These are phyloP conservation scores for Pythium phragmitis DNA, from an alignment of 352 stramenopile species.

Conservation along the genomic window DNA sequence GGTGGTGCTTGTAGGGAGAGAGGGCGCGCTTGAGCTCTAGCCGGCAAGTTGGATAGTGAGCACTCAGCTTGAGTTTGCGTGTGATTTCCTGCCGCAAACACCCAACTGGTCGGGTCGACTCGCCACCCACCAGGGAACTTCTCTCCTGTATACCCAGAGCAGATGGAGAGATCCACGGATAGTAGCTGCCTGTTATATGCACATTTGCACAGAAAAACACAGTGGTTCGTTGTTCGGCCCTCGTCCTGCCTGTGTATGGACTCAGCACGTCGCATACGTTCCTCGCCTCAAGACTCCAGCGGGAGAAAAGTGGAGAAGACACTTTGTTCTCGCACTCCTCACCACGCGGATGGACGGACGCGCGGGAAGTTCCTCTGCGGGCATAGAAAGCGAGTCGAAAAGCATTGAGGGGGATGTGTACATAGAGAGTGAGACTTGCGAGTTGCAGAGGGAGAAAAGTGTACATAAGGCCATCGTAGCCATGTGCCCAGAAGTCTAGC, in stretches of 20 bases:
- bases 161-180: neutral
- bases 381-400: neutral
- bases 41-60: slow-evolving; percentile 20
- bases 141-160: neutral
- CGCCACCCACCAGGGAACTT: neutral
- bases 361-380: neutral
- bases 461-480: slow-evolving; percentile 16
- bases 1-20: slow-evolving; percentile 7
- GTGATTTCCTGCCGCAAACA: no score
- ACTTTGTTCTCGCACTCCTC: slow-evolving; percentile 4
- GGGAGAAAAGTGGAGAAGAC: slow-evolving; percentile 1
- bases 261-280: slow-evolving; percentile 5
- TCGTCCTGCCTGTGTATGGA: no score
- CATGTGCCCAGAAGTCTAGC: slow-evolving; percentile 9
- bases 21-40: slow-evolving; percentile 4
- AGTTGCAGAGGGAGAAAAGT: slow-evolving; percentile 14
- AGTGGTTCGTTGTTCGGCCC: neutral
- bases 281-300: neutral
- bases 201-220: neutral
- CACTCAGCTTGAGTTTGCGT: no score
- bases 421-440: neutral
- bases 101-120: neutral
- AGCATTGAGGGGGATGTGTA: neutral
- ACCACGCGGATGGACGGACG: neutral
- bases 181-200: neutral